Evolutionary conservation across 805 yeast genomes (phyloP).

Genomic region (Saccharomycopsis javanensis): DNA sequence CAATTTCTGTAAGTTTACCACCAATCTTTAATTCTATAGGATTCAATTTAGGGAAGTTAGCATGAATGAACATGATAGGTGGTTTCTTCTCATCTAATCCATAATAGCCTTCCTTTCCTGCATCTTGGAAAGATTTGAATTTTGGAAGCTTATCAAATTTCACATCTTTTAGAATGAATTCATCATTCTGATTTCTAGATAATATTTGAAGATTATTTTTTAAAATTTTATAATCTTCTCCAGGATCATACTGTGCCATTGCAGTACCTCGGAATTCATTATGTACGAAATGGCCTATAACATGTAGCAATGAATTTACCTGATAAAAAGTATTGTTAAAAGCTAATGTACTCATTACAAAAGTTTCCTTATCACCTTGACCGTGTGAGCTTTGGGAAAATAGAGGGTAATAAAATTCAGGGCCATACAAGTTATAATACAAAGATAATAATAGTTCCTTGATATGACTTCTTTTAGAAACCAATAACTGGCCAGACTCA

Average conservation of each 20-base stretch:
- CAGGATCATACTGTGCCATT: conserved; percentile 49
- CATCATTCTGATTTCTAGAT: background rate
- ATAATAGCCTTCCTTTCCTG: conserved; percentile 17
- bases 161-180: conserved; percentile 11
- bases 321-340: conserved; percentile 49
- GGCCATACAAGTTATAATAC: conserved; percentile 54
- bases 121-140: conserved; percentile 13
- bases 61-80: conserved; percentile 45
- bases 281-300: conserved; percentile 41
- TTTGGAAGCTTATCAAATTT: conserved; percentile 7
- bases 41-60: conserved; percentile 58
- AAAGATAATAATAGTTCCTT: conserved; percentile 45
- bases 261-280: conserved; percentile 32
- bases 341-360: conserved; percentile 49
- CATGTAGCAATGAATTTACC: conserved; percentile 45
- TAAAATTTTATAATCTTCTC: conserved; percentile 36
- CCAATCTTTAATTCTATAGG: conserved; percentile 41
- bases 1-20: conserved; percentile 27
- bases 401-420: conserved; percentile 47
- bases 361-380: conserved; percentile 53
- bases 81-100: conserved; percentile 22
- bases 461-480: conserved; percentile 46
- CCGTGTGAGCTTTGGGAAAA: conserved; percentile 47
- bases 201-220: conserved; percentile 22
- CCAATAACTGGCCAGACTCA: conserved; percentile 55